These are phyloP conservation scores for Cryptococcus amylolentus DNA, from an alignment of 1,284 basidiomycete species.

Conservation along the genomic window DNA sequence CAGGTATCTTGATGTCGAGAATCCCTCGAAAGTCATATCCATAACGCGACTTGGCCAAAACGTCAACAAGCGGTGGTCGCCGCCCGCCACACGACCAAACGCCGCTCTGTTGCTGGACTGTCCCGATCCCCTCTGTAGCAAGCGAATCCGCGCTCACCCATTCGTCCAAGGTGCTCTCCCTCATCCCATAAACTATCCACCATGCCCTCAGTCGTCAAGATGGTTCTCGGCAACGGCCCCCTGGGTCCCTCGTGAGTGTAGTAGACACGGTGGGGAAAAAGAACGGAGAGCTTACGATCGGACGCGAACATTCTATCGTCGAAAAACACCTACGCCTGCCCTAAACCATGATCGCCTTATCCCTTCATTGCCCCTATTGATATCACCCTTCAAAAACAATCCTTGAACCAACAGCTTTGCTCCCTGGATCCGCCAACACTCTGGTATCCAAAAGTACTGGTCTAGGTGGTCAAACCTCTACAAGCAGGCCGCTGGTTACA, in stretches of 20 bases:
- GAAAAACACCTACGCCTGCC: neutral
- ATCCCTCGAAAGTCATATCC: no score
- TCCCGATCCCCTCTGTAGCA: no score
- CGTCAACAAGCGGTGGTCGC: neutral
- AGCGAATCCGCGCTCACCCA: no score
- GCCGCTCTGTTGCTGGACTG: neutral
- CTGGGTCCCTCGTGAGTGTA: slow-evolving; percentile 61
- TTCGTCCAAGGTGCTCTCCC: no score
- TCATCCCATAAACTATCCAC: slow-evolving; percentile 2
- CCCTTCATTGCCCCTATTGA: neutral
- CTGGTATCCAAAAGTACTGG: slow-evolving; percentile 53
- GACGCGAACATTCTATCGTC: neutral
- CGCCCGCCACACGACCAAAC: neutral
- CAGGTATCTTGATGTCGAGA: no score
- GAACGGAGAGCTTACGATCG: neutral
- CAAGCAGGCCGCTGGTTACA: slow-evolving; percentile 75
- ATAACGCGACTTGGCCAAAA: neutral
- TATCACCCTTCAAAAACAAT: neutral
- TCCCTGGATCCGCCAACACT: slow-evolving; percentile 65
- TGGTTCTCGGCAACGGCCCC: slow-evolving; percentile 59
- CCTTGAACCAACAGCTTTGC: slow-evolving; percentile 55
- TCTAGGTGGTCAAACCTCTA: slow-evolving; percentile 83
- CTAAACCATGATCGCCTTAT: neutral
- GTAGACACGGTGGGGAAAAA: neutral
- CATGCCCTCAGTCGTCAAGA: slow-evolving; percentile 29